Evolutionary conservation across 805 yeast species (phyloP).

Genomic region (Suhomyces prunicola): DNA sequence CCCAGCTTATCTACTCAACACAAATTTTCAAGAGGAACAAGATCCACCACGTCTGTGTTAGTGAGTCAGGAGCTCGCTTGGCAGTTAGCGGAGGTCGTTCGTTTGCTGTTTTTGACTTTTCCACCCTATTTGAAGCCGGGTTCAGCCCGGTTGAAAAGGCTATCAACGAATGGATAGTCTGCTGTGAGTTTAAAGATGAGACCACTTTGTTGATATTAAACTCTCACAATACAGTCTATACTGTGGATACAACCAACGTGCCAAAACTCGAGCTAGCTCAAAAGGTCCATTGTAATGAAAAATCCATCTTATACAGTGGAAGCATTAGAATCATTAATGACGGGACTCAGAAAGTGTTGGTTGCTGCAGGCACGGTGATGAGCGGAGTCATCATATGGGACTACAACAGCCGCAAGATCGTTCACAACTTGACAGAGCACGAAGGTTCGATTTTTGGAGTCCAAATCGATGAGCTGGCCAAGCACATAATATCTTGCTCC

Average conservation of each 20-base stretch:
- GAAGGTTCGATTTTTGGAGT: constrained; percentile 92
- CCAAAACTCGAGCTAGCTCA: constrained; percentile 20
- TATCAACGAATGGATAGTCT: constrained; percentile 77
- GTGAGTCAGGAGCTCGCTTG: constrained; percentile 25
- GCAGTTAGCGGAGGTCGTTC: constrained; percentile 72
- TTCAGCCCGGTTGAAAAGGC: constrained; percentile 45
- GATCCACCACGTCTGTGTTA: constrained; percentile 68
- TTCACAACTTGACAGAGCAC: constrained; percentile 66
- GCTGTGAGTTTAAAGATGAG: constrained; percentile 48
- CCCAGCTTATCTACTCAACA: constrained; percentile 33
- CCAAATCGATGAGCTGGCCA: constrained; percentile 53
- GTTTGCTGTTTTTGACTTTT: constrained; percentile 37
- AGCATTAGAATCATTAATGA: constrained; percentile 49
- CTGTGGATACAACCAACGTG: constrained; percentile 22
- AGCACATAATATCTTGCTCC: constrained; percentile 72
- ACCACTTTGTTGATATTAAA: constrained; percentile 52
- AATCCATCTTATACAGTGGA: constrained; percentile 87
- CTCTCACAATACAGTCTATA: constrained; percentile 69
- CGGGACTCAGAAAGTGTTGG: constrained; percentile 38
- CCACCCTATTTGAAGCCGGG: constrained; percentile 11
- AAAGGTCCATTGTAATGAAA: constrained; percentile 54
- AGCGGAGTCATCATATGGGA: constrained; percentile 85
- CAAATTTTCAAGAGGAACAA: constrained; percentile 68
- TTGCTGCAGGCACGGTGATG: constrained; percentile 93
- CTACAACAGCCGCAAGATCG: constrained; percentile 32